A percentile compares a stretch with the other conserved stretches of the same genome.
These are phyloP conservation scores for Daldinia concentrica DNA, from an alignment of 495 filamentous ascomycete species.

Conservation along the genomic window DNA sequence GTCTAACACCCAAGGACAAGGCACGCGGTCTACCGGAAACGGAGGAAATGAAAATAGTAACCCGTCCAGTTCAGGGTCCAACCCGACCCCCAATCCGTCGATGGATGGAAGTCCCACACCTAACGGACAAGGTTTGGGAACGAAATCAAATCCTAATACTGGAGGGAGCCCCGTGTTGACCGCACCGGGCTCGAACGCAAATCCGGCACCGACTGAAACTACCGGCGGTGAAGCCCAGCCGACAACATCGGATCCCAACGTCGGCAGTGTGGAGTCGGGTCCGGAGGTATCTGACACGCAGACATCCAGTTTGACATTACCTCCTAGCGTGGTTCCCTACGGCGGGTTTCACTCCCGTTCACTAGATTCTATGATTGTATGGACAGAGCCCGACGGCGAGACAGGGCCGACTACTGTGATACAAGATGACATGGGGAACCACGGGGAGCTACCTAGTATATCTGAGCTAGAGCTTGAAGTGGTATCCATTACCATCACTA, in stretches of 20 bases:
- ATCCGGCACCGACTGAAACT: constrained; percentile 2
- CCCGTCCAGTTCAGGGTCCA: constrained; percentile 4
- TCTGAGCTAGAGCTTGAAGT: constrained; percentile 18
- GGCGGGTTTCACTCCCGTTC: constrained; percentile 24
- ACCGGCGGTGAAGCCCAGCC: constrained; percentile 15
- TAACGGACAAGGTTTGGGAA: constrained; percentile 9
- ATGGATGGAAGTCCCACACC: not conserved
- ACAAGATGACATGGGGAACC: constrained; percentile 11
- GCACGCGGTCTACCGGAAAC: not conserved
- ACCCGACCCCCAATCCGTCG: constrained; percentile 2
- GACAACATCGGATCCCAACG: constrained; percentile 30
- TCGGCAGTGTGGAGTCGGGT: constrained; percentile 5
- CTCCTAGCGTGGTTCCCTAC: constrained; percentile 40
- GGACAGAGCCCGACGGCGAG: constrained; percentile 37
- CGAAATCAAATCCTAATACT: constrained; percentile 7
- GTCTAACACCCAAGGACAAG: constrained; percentile 3
- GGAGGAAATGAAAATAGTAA: constrained; percentile 7
- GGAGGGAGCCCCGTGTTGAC: constrained; percentile 14
- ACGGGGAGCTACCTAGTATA: not conserved
- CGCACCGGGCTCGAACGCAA: constrained; percentile 17
- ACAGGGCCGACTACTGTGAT: constrained; percentile 28
- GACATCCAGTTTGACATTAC: constrained; percentile 30
- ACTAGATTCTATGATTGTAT: constrained; percentile 37
- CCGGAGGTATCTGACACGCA: constrained; percentile 20
- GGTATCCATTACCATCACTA: constrained; percentile 3